Conservation (phyloP, 2,329 filamentous ascomycete species). For the Penicillium digitatum region DNA sequence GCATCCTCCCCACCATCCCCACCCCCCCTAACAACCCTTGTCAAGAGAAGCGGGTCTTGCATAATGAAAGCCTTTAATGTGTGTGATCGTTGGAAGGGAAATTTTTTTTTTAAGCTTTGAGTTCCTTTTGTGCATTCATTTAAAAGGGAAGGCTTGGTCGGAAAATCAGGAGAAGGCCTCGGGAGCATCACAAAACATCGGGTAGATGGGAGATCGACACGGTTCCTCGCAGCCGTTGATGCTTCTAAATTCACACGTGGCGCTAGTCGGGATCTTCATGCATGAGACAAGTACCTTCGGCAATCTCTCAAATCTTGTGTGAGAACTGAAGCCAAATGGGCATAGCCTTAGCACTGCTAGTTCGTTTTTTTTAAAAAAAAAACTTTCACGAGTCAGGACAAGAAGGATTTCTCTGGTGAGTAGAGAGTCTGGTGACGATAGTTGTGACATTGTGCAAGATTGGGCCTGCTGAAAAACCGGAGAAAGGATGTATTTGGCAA, state of each 20-base stretch:
- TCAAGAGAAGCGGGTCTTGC: conserved; percentile 19
- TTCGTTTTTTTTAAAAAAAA: neutral
- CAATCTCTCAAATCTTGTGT: conserved; percentile 1
- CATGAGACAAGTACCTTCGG: conserved; percentile 19
- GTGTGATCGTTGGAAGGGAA: conserved; percentile 2
- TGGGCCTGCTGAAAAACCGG: conserved; percentile 5
- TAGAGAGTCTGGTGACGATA: conserved; percentile 11
- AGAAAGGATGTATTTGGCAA: conserved; percentile 12
- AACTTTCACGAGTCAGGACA: conserved; percentile 5
- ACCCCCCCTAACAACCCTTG: conserved; percentile 12
- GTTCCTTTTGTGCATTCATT: neutral
- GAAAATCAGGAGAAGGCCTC: conserved; percentile 11
- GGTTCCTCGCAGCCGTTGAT: conserved; percentile 39
- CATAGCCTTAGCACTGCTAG: neutral
- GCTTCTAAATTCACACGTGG: conserved; percentile 37
- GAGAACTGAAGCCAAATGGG: neutral
- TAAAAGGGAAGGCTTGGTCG: conserved; percentile 10
- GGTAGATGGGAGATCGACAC: conserved; percentile 37
- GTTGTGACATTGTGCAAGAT: conserved; percentile 9
- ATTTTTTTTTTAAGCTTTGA: neutral
- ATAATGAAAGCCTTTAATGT: conserved; percentile 13
- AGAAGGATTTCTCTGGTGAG: neutral
- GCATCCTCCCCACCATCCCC: conserved; percentile 7
- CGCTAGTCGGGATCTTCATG: conserved; percentile 39
- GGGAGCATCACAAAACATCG: conserved; percentile 22